Conservation (phyloP, 352 stramenopile species). For the Thraustochytrium striatum region DNA sequence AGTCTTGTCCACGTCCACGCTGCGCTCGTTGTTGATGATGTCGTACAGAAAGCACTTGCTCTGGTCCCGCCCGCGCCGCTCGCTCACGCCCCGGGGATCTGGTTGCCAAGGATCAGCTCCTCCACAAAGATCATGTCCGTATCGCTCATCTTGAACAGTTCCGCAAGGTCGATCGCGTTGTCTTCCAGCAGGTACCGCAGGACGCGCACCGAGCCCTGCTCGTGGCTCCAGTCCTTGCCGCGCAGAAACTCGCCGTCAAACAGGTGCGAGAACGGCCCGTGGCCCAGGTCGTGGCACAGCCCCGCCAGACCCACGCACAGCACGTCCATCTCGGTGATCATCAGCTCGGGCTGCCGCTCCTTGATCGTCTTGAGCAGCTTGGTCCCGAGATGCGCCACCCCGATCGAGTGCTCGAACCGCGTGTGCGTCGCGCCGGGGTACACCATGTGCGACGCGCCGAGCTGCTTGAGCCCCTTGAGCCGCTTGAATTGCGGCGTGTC, state of each 20-base stretch:
- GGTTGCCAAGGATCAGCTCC: constrained; percentile 43
- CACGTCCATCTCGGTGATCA: constrained; percentile 74
- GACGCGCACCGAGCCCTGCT: constrained; percentile 73
- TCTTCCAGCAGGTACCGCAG: constrained; percentile 72
- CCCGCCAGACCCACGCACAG: constrained; percentile 69
- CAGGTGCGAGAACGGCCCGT: constrained; percentile 91
- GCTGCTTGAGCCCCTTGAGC: constrained; percentile 86
- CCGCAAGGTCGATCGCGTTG: constrained; percentile 71
- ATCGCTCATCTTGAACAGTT: constrained; percentile 29
- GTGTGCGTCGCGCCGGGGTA: constrained; percentile 85
- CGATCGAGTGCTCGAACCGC: constrained; percentile 91
- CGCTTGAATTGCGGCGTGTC: constrained; percentile 88
- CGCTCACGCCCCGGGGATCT: constrained; percentile 28
- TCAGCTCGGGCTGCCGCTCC: constrained; percentile 74
- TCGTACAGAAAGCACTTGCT: constrained; percentile 70
- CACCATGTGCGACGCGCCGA: constrained; percentile 78
- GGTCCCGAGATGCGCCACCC: constrained; percentile 86
- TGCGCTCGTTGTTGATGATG: constrained; percentile 80
- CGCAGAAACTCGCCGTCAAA: constrained; percentile 86
- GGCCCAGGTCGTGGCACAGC: constrained; percentile 77
- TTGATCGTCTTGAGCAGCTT: constrained; percentile 75
- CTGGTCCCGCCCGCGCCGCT: not conserved
- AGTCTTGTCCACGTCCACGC: constrained; percentile 88
- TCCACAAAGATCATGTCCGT: constrained; percentile 48
- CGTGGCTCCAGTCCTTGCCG: constrained; percentile 65